Evolutionary conservation across 2,329 filamentous ascomycete genomes (phyloP), one percentile per base, ranked within the genome.

Genomic region (Fusarium sarcochroum): DNA sequence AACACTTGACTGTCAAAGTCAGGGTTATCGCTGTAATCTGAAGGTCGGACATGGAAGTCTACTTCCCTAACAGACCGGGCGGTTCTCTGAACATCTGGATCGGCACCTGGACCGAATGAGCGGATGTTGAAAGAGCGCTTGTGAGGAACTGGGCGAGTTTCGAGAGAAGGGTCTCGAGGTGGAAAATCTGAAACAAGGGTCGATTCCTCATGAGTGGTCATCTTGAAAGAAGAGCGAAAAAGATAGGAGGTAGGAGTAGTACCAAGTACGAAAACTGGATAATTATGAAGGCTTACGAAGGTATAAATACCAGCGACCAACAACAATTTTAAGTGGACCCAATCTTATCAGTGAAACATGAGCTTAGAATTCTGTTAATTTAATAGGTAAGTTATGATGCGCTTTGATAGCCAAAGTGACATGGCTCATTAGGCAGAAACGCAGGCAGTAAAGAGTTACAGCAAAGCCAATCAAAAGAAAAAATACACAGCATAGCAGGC

Each of bases 81-180:
- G 32, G 50, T 66, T 37, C n/a, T 40, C 18, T 17, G 34, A 11
- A 69, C 66, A 10, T 46, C 38, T 4, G 34, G 35, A 15, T 54
- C 34, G 27, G 60, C 35, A 21, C 66, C 66, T 21, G 65, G 66
- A 20, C 66, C 61, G 5, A 69, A 27, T 18, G 56, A 54, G 35
- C 55, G 40, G 20, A 37, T 18, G 4, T 37, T 34, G 13, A 68
- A 68, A n/a, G 7, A 47, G 30, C 54, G 65, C 20, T 65, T 55
- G 18, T 18, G 20, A 23, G 65, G 64, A 4, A 56, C 38, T 8
- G 53, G 23, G n/a, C 59, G 41, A 17, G 15, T 45, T 7, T 45
- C 25, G 27, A 68, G 64, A 23, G 64, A 60, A 20, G 25, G 35
- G 10, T 65, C 59, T 15, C 53, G 53, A 7, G 59, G 37, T 34